Base-by-base conservation (phyloP, 345 rosid genomes). In the Linum lewisii region DNA sequence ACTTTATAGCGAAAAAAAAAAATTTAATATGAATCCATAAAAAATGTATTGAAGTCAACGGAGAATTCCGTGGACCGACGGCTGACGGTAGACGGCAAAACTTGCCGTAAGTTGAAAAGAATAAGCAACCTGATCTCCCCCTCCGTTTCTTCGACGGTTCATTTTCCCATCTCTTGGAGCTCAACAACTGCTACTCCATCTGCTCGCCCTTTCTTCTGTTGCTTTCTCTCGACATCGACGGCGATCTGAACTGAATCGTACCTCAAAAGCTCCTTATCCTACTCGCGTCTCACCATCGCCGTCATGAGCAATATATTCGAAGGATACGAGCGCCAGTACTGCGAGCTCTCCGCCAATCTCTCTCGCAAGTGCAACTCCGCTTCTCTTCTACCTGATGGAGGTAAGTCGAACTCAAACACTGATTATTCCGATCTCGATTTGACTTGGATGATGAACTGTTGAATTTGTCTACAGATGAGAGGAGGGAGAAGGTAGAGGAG, bases 291-390 rank as follows among this genome's bases (percentile, higher is more conserved):
- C 56, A 7, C 21, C 20, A 10, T 4, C 24, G 24, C 24, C 25
- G 24, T 52, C 24, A 90, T 90, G 97, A 90, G 93, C 58, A 87
- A 79, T 37, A 93, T 85, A 16, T 87, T 87, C 59, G 90, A 90
- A 70, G 90, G 90, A 26, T 90, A 90, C 81, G 97, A 86, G 72
- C 91, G 94, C 2, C 95, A 83, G 61, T 89, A 89, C 79, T 89
- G 95, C 71, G 95, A 90, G 72, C 89, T 90, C 77, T 90, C 97
- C 16, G 80, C 93, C 21, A 81, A 74, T 78, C 85, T 90, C 66
- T 83, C 90, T 67, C 68, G 86, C 29, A 90, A 81, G 76, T 87
- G 95, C 81, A 69, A 72, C 65, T 74, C 87, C 18, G 70, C 82
- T 51, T 71, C 90, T 57, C 75, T 76, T 58, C 75, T 87, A 38